phyloP scores from a whole-genome alignment of 768 basidiomycete species.

The Amanita exitialis region DNA sequence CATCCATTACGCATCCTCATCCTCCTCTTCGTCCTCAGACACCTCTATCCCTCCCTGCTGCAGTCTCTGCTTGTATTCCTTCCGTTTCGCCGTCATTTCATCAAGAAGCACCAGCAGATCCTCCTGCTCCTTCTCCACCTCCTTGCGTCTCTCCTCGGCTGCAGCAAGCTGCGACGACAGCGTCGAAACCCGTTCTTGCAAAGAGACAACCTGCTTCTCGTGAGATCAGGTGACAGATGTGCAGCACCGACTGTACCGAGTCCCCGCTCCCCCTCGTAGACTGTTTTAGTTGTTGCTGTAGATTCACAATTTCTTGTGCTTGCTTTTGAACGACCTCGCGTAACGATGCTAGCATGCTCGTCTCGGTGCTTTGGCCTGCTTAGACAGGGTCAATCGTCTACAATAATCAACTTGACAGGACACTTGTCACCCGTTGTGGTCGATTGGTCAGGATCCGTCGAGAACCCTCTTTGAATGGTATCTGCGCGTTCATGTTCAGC shows the following conservation, averaged over 20 bases:
- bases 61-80: conserved; percentile 74
- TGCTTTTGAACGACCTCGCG: conserved; percentile 78
- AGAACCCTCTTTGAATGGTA: conserved; percentile 65
- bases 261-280: conserved; percentile 18
- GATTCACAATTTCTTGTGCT: conserved; percentile 62
- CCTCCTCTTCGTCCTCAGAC: conserved; percentile 86
- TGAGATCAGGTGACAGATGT: neutral
- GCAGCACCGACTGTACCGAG: conserved; percentile 22
- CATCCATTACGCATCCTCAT: conserved; percentile 30
- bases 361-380: conserved; percentile 62
- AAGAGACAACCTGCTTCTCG: conserved; percentile 17
- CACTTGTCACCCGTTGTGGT: conserved; percentile 49
- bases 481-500: conserved; percentile 28
- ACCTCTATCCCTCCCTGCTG: conserved; percentile 72
- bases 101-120: conserved; percentile 90
- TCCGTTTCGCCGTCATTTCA: conserved; percentile 80
- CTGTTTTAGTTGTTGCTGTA: conserved; percentile 53
- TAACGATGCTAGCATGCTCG: conserved; percentile 70
- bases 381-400: conserved; percentile 1
- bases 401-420: conserved; percentile 1
- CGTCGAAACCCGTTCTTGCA: conserved; percentile 35
- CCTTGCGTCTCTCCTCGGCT: conserved; percentile 59
- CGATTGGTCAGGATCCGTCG: conserved; percentile 56
- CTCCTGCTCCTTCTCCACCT: conserved; percentile 93
- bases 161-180: conserved; percentile 38